Conservation (phyloP, 2,329 filamentous ascomycete species). For the Exophiala aquamarina region DNA sequence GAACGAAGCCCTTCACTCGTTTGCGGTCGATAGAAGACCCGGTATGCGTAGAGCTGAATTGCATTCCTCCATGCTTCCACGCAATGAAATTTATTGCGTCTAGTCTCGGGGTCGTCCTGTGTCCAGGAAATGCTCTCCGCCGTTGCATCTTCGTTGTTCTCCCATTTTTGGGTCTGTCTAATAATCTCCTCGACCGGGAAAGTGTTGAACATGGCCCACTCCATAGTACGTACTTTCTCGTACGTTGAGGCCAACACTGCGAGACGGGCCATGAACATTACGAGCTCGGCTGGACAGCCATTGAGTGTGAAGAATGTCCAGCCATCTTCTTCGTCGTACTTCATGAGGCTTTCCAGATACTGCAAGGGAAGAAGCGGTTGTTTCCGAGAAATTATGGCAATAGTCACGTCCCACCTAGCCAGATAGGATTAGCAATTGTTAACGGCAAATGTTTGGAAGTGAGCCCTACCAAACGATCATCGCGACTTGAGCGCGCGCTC, state of each 20-base stretch:
- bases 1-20: constrained; percentile 6
- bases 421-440: not conserved
- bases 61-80: constrained; percentile 37
- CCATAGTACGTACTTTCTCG: constrained; percentile 26
- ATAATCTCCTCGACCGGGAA: constrained; percentile 15
- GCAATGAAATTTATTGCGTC: constrained; percentile 34
- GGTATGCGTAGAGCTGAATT: constrained; percentile 35
- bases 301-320: constrained; percentile 36
- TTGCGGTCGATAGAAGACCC: constrained; percentile 31
- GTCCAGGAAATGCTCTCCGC: not conserved
- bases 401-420: constrained; percentile 31
- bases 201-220: constrained; percentile 33
- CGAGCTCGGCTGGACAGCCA: constrained; percentile 34
- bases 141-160: constrained; percentile 23
- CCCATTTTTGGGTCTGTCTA: constrained; percentile 24
- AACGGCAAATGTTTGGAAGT: not conserved
- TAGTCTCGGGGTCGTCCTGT: constrained; percentile 14
- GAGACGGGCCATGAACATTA: constrained; percentile 31
- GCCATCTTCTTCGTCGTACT: constrained; percentile 24
- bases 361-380: constrained; percentile 29
- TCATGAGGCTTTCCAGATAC: constrained; percentile 27
- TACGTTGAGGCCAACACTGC: constrained; percentile 33
- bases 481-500: constrained; percentile 32
- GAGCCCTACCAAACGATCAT: constrained; percentile 34
- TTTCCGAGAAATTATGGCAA: constrained; percentile 35